A percentile compares a stretch with the other conserved stretches of the same genome.
Conservation (phyloP, 176 grass and related monocot species). For the Paspalum vaginatum region DNA sequence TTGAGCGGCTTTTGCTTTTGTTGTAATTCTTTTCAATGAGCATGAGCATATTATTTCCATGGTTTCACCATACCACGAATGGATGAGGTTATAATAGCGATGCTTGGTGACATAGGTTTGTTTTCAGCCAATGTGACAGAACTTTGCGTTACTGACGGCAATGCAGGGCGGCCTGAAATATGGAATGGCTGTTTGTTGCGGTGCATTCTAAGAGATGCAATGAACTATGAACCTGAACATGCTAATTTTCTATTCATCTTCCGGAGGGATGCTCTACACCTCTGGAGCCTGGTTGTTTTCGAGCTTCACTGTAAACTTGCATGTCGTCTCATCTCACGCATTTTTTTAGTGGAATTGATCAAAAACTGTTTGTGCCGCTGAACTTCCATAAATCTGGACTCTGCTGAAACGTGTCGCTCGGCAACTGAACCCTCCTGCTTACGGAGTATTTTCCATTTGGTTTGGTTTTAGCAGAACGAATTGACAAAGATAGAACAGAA, state of each 20-base stretch:
- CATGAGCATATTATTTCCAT: slow-evolving; percentile 14
- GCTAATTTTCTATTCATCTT: background rate
- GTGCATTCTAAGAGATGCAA: background rate
- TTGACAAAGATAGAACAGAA: background rate
- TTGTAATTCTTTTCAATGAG: slow-evolving; percentile 31
- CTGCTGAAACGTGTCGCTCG: background rate
- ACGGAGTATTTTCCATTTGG: background rate
- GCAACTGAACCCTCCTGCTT: background rate
- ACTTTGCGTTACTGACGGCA: slow-evolving; percentile 13
- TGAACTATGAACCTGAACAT: background rate
- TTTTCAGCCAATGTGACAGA: slow-evolving; percentile 25
- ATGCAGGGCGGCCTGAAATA: slow-evolving; percentile 16
- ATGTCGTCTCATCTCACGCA: background rate
- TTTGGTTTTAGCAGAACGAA: background rate
- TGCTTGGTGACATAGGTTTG: background rate
- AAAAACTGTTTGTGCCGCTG: background rate
- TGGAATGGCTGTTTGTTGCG: background rate
- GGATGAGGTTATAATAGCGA: background rate
- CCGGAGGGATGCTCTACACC: background rate
- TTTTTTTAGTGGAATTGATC: slow-evolving; percentile 16
- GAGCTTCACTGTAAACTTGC: background rate
- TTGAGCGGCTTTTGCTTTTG: slow-evolving; percentile 40
- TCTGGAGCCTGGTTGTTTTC: background rate
- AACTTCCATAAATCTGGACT: background rate
- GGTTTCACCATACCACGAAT: slow-evolving; percentile 25